Conservation (phyloP, 1,139 yeast genomes). For the Sugiyamaella sp. region DNA sequence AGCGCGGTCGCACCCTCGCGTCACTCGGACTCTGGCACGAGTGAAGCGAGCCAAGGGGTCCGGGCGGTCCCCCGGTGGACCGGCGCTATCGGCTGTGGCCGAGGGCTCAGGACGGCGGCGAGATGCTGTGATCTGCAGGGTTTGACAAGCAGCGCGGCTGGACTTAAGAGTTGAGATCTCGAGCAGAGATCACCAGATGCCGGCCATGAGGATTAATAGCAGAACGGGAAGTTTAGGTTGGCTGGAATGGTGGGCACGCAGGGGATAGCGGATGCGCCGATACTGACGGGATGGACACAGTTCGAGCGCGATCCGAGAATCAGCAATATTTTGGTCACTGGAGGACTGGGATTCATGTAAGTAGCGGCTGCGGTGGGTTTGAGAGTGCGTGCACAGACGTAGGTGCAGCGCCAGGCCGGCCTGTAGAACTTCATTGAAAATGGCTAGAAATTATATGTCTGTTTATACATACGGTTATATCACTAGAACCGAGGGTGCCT, state of each 20-base stretch:
- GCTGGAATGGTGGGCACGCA: neutral
- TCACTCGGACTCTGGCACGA: no score
- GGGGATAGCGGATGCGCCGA: conserved; percentile 5
- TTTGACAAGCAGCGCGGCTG: neutral
- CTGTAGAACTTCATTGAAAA: neutral
- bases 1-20: no score
- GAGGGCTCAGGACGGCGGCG: no score
- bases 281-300: conserved; percentile 25
- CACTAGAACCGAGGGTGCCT: no score
- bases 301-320: conserved; percentile 31
- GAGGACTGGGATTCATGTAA: conserved; percentile 62
- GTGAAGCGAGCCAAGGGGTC: no score
- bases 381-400: neutral
- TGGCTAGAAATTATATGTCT: no score
- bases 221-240: neutral
- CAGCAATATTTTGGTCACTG: conserved; percentile 51
- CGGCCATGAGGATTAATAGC: neutral
- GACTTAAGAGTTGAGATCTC: neutral
- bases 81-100: no score
- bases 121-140: neutral
- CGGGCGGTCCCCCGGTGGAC: no score
- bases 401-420: neutral
- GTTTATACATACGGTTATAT: no score
- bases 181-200: neutral
- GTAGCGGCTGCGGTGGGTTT: conserved; percentile 23